These are phyloP conservation scores for Auriscalpium microsporum DNA, from an alignment of 768 basidiomycete genomes.

Conservation along the genomic window DNA sequence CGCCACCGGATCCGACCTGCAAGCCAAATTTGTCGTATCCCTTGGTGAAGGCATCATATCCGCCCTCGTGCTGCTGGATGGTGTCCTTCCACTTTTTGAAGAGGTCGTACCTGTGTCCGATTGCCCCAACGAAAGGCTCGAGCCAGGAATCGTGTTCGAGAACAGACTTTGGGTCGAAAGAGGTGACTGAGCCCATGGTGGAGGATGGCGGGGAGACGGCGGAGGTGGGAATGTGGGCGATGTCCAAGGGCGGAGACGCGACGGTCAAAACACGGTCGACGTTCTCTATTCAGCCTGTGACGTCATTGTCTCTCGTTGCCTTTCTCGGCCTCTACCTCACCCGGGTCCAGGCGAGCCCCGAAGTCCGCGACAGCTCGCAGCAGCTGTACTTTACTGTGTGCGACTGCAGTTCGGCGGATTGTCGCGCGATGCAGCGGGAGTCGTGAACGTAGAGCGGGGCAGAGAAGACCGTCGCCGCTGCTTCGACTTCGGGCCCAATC, in stretches of 20 bases:
- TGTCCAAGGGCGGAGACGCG: background rate
- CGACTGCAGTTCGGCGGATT: too few species aligned
- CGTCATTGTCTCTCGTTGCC: slow-evolving; percentile 4
- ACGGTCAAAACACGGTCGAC: background rate
- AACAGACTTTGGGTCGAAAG: slow-evolving; percentile 50
- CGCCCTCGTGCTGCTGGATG: slow-evolving; percentile 76
- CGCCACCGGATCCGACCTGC: slow-evolving; percentile 54
- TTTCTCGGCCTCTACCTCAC: background rate
- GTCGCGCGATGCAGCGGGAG: too few species aligned
- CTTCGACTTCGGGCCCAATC: too few species aligned
- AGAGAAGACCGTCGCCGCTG: too few species aligned
- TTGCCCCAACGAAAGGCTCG: slow-evolving; percentile 61
- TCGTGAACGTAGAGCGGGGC: too few species aligned
- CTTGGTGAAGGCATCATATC: slow-evolving; percentile 68
- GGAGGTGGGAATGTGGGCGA: background rate
- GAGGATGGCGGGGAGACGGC: background rate
- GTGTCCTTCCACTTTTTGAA: slow-evolving; percentile 71
- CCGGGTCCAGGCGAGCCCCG: too few species aligned
- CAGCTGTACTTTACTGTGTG: too few species aligned
- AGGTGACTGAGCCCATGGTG: background rate
- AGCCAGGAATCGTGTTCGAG: slow-evolving; percentile 65
- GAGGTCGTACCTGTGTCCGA: slow-evolving; percentile 56
- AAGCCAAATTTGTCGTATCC: slow-evolving; percentile 79
- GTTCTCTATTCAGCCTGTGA: slow-evolving; percentile 1
- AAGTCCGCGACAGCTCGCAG: too few species aligned